Conservation (phyloP, 805 yeast genomes). For the Metschnikowia amazonensis region DNA sequence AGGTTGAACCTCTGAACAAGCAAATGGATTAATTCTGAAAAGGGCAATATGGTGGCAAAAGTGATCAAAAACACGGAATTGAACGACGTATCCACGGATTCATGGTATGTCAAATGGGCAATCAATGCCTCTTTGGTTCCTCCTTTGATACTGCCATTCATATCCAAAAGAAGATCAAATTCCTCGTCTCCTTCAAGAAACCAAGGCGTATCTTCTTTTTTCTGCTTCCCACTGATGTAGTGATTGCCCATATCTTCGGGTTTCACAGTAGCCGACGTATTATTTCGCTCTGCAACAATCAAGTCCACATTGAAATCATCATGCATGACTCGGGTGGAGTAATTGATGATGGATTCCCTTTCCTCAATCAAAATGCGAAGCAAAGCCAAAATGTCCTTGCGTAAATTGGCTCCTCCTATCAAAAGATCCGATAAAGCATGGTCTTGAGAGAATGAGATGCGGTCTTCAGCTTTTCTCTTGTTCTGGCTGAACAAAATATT, state of each 20-base stretch:
- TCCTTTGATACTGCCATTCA: conserved; percentile 72
- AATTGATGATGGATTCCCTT: conserved; percentile 63
- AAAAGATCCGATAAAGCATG: conserved; percentile 38
- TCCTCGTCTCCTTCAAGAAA: conserved; percentile 66
- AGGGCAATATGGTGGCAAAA: conserved; percentile 68
- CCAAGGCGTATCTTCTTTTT: conserved; percentile 58
- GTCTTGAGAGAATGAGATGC: conserved; percentile 39
- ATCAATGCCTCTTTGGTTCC: conserved; percentile 77
- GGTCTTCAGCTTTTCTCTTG: conserved; percentile 31
- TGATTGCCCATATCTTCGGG: conserved; percentile 34
- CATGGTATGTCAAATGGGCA: conserved; percentile 77
- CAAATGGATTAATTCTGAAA: conserved; percentile 56
- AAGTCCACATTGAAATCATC: conserved; percentile 62
- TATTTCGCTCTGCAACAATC: conserved; percentile 45
- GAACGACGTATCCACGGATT: conserved; percentile 56
- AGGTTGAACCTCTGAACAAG: conserved; percentile 63
- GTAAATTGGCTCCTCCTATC: conserved; percentile 30
- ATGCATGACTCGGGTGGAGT: conserved; percentile 75
- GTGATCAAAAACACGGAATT: conserved; percentile 69
- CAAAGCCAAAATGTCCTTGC: conserved; percentile 34
- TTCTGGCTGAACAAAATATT: conserved; percentile 45
- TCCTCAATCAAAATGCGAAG: conserved; percentile 64
- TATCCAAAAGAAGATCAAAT: conserved; percentile 52
- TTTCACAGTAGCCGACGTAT: conserved; percentile 35
- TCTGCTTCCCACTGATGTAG: conserved; percentile 33